Percentiles rank a stretch among this genome's conserved stretches.
phyloP scores from a whole-genome alignment of 345 rosid genomes.

The Bruguiera gymnorhiza region DNA sequence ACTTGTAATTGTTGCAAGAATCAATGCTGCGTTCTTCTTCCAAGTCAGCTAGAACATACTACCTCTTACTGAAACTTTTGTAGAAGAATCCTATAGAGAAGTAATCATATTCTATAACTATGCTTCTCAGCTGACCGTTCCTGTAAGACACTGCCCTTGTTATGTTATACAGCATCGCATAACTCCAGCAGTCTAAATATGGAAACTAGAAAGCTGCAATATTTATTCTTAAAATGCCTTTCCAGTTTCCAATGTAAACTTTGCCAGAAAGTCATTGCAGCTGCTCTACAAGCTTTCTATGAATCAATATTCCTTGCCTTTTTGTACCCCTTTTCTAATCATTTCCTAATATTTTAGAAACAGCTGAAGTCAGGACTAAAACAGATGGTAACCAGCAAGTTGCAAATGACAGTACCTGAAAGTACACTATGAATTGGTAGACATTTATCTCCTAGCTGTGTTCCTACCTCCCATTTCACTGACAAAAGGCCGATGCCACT shows the following conservation, averaged over 20 bases:
- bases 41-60: conserved; percentile 1
- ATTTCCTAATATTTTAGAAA: no score
- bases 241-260: not conserved
- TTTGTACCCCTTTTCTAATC: no score
- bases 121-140: conserved; percentile 18
- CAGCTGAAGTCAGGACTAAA: no score
- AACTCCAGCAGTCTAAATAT: not conserved
- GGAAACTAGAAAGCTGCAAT: not conserved
- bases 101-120: conserved; percentile 13
- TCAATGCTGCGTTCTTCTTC: conserved; percentile 37
- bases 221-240: not conserved
- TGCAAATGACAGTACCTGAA: no score
- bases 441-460: no score
- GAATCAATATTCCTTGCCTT: no score
- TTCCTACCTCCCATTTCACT: no score
- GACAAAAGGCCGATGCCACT: no score
- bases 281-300: not conserved
- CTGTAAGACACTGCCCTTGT: not conserved
- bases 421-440: no score
- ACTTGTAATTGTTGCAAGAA: conserved; percentile 43
- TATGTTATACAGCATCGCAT: not conserved
- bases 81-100: conserved; percentile 16
- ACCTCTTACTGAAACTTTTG: conserved; percentile 15
- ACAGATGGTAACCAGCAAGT: no score
- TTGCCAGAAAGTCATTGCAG: not conserved